These are phyloP conservation scores for Tricharina praecox DNA, from an alignment of 495 filamentous ascomycete species.

Conservation along the genomic window DNA sequence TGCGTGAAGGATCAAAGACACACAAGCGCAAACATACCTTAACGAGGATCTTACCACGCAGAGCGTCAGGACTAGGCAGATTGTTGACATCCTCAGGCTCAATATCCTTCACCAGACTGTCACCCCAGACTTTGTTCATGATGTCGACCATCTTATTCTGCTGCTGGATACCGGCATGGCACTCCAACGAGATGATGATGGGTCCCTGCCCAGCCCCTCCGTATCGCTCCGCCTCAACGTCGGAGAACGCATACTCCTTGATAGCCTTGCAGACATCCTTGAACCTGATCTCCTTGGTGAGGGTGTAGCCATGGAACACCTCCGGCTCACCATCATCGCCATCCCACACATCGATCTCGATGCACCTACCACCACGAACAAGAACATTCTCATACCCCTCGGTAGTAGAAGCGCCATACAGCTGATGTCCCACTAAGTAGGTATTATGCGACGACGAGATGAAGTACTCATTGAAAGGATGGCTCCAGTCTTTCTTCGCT, in stretches of 20 bases:
- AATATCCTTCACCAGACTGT: slow-evolving; percentile 42
- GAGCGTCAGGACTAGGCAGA: slow-evolving; percentile 47
- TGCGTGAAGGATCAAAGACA: neutral
- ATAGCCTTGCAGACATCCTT: slow-evolving; percentile 68
- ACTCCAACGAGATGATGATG: slow-evolving; percentile 76
- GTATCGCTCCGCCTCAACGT: slow-evolving; percentile 28
- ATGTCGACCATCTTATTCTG: slow-evolving; percentile 82
- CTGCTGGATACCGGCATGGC: slow-evolving; percentile 61
- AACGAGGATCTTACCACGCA: slow-evolving; percentile 67
- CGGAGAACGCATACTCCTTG: slow-evolving; percentile 52
- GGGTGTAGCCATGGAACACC: slow-evolving; percentile 76
- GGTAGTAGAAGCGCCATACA: slow-evolving; percentile 64
- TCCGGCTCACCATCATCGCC: slow-evolving; percentile 55
- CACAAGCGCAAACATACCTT: slow-evolving; percentile 60
- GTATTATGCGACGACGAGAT: slow-evolving; percentile 91
- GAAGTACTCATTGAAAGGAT: slow-evolving; percentile 72
- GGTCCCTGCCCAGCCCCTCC: slow-evolving; percentile 44
- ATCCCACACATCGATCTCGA: slow-evolving; percentile 95
- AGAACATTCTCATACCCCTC: slow-evolving; percentile 75
- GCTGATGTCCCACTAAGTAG: slow-evolving; percentile 81
- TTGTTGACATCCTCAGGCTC: slow-evolving; percentile 34
- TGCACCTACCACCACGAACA: slow-evolving; percentile 68
- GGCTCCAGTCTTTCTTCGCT: slow-evolving; percentile 36
- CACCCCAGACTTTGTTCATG: slow-evolving; percentile 62
- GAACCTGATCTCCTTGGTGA: slow-evolving; percentile 75